Conservation (phyloP, 495 filamentous ascomycete species). For the Aspergillus biplanus region DNA sequence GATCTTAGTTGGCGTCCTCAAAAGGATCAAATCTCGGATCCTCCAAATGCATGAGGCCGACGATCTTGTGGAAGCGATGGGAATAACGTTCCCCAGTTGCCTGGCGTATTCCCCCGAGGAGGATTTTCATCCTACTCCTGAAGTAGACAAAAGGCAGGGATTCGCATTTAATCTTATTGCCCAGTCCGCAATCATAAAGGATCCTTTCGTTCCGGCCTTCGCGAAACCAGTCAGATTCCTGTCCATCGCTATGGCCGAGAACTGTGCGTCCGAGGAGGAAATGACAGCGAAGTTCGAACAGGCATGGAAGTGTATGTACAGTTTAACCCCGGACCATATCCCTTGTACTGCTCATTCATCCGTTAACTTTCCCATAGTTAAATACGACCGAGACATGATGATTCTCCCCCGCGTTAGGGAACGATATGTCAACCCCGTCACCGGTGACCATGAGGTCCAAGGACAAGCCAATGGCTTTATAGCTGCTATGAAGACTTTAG, state of each 20-base stretch:
- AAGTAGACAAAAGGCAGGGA: background rate
- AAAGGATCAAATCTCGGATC: background rate
- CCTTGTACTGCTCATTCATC: background rate
- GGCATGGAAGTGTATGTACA: constrained; percentile 10
- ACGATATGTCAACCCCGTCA: background rate
- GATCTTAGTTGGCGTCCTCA: background rate
- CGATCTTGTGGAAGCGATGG: background rate
- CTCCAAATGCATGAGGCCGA: background rate
- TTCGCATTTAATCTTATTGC: constrained; percentile 4
- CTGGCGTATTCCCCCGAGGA: background rate
- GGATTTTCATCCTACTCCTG: background rate
- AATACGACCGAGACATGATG: constrained; percentile 1
- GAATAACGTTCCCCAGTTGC: background rate
- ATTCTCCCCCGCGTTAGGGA: constrained; percentile 2
- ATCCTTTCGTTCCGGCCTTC: constrained; percentile 1
- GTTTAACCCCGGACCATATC: background rate
- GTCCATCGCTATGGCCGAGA: constrained; percentile 4
- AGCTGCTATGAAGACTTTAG: background rate
- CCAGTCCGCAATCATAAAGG: background rate
- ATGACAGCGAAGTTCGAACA: background rate
- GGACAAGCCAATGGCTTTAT: background rate
- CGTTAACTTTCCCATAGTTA: background rate
- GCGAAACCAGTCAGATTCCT: constrained; percentile 1
- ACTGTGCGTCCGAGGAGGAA: background rate
- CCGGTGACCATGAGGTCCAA: constrained; percentile 2